Base-by-base conservation (phyloP, 805 yeast species). In the Saccharomycopsis fermentans region DNA sequence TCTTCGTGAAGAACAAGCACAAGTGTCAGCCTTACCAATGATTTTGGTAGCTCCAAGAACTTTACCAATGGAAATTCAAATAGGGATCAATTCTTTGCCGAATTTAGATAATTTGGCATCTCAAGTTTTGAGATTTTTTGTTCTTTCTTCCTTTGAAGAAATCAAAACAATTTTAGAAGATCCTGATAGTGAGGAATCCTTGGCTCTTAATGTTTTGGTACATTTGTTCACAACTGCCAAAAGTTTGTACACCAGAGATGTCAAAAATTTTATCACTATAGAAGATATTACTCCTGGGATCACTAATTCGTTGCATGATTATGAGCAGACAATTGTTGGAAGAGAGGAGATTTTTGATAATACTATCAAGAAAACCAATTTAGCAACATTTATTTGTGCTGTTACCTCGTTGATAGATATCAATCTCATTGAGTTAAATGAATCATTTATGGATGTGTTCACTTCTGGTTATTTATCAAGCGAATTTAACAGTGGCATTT, bases 371-470 rank as follows among this genome's bases (percentile, higher is more conserved):
- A 87, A 92, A 65, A 87, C 90, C 1, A 94, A 94, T 65, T 71
- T 94, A 63, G 88, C 96, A 0, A 90, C 96, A 0, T 94, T 90
- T 67, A 73, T 90, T 47, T 80, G 90, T n/a, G 94, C 97, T 0
- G 81, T 94, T 1, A 76, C 91, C 59, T 96, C 96, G 54, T 77
- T 88, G 17, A 79, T 87, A 55, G 94, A 89, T 61, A 85, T 88
- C 52, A 98, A 97, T 1, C 90, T 94, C 69, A 87, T 84, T 71
- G 83, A 86, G 66, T 77, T 94, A 63, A 88, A 94, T 70, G 90
- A 87, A 66, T 82, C 86, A 55, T 92, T 94, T 65, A 72, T 92
- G 58, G 91, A 86, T 61, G 87, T 90, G 1, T 91, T 94, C 68
- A 52, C 24, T 6, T 51, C 55, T 24, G 58, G 55, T 27, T 55